phyloP scores from a whole-genome alignment of 805 yeast genomes.

The Blastobotrys robertii region DNA sequence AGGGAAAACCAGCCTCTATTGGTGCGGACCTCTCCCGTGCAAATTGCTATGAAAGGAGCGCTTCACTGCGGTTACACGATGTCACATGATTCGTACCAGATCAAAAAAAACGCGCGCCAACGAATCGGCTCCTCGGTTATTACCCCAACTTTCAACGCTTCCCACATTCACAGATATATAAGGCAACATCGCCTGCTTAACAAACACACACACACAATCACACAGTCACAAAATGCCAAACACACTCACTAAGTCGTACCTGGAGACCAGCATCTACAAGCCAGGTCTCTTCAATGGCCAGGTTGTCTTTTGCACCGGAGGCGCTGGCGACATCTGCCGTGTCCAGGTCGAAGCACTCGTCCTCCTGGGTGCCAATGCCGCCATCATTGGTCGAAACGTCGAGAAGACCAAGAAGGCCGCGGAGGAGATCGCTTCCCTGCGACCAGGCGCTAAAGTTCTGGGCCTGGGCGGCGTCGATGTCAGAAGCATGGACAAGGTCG shows the following conservation, averaged over 20 bases:
- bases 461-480: constrained; percentile 74
- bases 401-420: constrained; percentile 63
- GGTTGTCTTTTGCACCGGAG: constrained; percentile 89
- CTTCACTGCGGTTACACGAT: too few species aligned
- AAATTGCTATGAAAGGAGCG: constrained; percentile 1
- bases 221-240: constrained; percentile 8
- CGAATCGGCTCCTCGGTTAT: too few species aligned
- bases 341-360: constrained; percentile 83
- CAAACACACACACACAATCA: too few species aligned
- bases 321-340: constrained; percentile 92
- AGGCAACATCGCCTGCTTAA: too few species aligned
- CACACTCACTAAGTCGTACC: constrained; percentile 12
- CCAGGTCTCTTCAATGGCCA: constrained; percentile 69
- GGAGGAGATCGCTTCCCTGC: constrained; percentile 45
- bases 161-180: too few species aligned
- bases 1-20: too few species aligned
- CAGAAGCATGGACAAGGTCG: constrained; percentile 51
- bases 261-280: constrained; percentile 29
- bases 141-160: too few species aligned
- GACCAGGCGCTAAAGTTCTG: constrained; percentile 55
- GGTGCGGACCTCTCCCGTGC: too few species aligned
- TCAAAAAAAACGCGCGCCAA: too few species aligned
- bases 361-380: constrained; percentile 76
- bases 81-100: too few species aligned
- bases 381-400: constrained; percentile 69